A percentile compares a stretch with the other conserved stretches of the same genome.
Evolutionary conservation across 1,284 basidiomycete species (phyloP).

Genomic region (Ustilago nuda): DNA sequence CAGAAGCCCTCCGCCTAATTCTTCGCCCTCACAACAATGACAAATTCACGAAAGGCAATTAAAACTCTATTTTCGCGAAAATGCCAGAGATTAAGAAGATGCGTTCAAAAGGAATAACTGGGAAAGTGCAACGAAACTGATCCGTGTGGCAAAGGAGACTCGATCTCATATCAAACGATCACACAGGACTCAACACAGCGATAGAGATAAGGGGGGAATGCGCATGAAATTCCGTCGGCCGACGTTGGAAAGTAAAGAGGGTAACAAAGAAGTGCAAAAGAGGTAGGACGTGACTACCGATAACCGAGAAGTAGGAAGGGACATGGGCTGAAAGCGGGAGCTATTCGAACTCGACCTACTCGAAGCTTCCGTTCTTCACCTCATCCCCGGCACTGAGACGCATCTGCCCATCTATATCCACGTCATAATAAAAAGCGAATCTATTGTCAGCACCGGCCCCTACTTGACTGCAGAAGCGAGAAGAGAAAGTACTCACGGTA

Average conservation of each 20-base stretch:
- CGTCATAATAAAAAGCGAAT: constrained; percentile 1
- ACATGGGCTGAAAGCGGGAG: not conserved
- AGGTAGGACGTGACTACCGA: not conserved
- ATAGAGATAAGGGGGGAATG: not conserved
- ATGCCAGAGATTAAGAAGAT: not conserved
- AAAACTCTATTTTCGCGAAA: not conserved
- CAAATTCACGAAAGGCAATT: not conserved
- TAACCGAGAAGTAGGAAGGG: not conserved
- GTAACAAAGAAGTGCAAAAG: not conserved
- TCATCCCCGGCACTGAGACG: not conserved
- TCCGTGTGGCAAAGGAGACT: not conserved
- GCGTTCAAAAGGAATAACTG: not conserved
- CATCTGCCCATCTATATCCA: constrained; percentile 8
- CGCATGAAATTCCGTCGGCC: constrained; percentile 10
- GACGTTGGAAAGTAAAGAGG: not conserved
- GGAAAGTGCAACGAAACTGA: not conserved
- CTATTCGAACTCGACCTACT: constrained; percentile 3
- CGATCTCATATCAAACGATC: not conserved
- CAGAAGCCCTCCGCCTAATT: constrained; percentile 2
- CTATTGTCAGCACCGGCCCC: not conserved
- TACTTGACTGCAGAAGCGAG: not conserved
- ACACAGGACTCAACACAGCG: not conserved
- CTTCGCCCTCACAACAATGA: not conserved
- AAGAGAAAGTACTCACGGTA: constrained; percentile 11
- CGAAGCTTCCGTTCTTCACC: not conserved